A percentile compares a stretch with the other conserved stretches of the same genome.
phyloP scores from a whole-genome alignment of 2,329 filamentous ascomycete genomes.

The Pseudocercospora macadamiae region DNA sequence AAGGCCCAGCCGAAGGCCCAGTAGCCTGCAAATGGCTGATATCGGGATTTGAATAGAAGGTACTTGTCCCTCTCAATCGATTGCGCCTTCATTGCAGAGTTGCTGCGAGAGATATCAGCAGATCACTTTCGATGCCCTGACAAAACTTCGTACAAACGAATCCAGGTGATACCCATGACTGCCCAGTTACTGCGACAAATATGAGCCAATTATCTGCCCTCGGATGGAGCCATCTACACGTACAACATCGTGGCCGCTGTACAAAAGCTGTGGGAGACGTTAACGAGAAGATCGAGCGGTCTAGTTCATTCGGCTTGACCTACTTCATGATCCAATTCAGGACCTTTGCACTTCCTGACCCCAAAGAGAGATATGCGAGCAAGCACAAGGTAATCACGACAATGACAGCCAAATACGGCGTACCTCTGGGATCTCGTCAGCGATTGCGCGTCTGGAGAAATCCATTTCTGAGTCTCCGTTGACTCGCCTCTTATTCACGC shows the following conservation, averaged over 20 bases:
- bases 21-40: constrained; percentile 2
- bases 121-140: too few species aligned
- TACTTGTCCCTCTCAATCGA: neutral
- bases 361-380: neutral
- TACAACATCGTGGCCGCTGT: constrained; percentile 6
- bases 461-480: neutral
- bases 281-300: neutral
- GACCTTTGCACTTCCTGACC: neutral
- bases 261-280: neutral
- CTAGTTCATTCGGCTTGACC: neutral
- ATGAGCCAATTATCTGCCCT: too few species aligned
- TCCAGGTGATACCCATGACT: neutral
- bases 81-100: constrained; percentile 1
- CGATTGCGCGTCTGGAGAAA: too few species aligned
- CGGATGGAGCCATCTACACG: too few species aligned
- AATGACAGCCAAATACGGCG: neutral
- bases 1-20: constrained; percentile 1
- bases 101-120: too few species aligned
- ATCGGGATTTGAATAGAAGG: neutral
- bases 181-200: too few species aligned
- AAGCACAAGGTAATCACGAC: neutral
- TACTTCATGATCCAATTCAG: constrained; percentile 3
- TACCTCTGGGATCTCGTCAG: neutral
- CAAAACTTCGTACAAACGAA: too few species aligned
- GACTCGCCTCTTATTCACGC: neutral